A percentile compares a stretch with the other conserved stretches of the same genome.
phyloP scores from a whole-genome alignment of 108 stramenopile genomes.

The Cylindrotheca closterium region DNA sequence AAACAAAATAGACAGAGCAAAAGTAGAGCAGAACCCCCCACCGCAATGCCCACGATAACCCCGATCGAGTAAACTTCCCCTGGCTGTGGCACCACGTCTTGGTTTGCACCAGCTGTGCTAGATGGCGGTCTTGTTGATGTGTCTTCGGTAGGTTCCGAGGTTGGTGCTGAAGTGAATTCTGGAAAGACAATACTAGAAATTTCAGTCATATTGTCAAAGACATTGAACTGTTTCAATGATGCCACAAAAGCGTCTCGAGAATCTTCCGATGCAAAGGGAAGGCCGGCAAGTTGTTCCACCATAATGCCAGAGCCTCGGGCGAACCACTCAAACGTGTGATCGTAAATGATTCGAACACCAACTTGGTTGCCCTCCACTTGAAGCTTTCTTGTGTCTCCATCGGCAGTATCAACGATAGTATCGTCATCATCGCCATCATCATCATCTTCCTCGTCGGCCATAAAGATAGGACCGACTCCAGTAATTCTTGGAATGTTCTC shows the following conservation, averaged over 20 bases:
- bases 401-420: no score
- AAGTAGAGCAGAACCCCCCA: not conserved
- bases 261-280: not conserved
- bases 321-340: not conserved
- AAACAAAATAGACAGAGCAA: not conserved
- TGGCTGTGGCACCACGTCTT: no score
- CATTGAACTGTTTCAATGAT: not conserved
- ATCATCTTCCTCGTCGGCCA: no score
- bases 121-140: no score
- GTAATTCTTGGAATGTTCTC: not conserved
- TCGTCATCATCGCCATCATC: no score
- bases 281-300: not conserved
- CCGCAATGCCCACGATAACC: not conserved
- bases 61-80: not conserved
- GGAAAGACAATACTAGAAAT: not conserved
- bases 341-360: not conserved
- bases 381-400: not conserved
- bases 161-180: not conserved
- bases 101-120: no score
- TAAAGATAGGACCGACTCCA: not conserved
- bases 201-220: not conserved
- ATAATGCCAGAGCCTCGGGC: not conserved
- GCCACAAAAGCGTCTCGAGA: not conserved
- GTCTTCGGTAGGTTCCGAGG: no score
- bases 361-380: not conserved